These are phyloP conservation scores for Dentipellis sp. DNA, from an alignment of 768 basidiomycete genomes.

Conservation along the genomic window DNA sequence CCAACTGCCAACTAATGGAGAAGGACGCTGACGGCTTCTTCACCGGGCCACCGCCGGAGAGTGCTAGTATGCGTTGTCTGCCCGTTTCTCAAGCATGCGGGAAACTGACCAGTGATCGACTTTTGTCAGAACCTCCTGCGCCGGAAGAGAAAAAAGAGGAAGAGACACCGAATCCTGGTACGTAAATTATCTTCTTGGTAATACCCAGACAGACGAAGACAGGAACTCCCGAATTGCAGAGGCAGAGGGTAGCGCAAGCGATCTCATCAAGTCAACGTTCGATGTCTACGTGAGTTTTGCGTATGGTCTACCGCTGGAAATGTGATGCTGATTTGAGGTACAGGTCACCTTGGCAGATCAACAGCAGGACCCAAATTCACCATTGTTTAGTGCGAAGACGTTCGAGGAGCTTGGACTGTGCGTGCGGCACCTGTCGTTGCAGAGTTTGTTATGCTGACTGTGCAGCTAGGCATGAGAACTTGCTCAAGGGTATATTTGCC, in stretches of 20 bases:
- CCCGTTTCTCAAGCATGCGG: not conserved
- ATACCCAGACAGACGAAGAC: too few species aligned
- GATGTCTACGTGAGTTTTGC: constrained; percentile 59
- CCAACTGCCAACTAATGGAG: constrained; percentile 34
- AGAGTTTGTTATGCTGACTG: not conserved
- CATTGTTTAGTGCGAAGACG: constrained; percentile 83
- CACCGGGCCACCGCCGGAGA: constrained; percentile 29
- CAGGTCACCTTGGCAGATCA: constrained; percentile 96
- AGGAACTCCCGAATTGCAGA: too few species aligned
- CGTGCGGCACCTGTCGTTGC: constrained; percentile 40
- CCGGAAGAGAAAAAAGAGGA: not conserved
- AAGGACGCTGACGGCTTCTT: constrained; percentile 81
- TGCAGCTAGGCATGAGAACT: constrained; percentile 58
- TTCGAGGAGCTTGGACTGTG: constrained; percentile 96
- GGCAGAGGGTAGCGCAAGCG: constrained; percentile 26
- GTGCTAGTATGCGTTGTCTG: not conserved
- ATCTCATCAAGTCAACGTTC: constrained; percentile 72
- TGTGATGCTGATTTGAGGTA: not conserved
- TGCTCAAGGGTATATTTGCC: constrained; percentile 89
- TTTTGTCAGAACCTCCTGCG: not conserved
- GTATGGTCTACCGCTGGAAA: not conserved
- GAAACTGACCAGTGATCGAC: too few species aligned
- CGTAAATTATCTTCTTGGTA: not conserved
- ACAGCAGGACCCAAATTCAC: constrained; percentile 93
- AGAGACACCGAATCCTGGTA: not conserved